Evolutionary conservation across 148 eudicot species (phyloP).

Genomic region (Vaccinium macrocarpon): DNA sequence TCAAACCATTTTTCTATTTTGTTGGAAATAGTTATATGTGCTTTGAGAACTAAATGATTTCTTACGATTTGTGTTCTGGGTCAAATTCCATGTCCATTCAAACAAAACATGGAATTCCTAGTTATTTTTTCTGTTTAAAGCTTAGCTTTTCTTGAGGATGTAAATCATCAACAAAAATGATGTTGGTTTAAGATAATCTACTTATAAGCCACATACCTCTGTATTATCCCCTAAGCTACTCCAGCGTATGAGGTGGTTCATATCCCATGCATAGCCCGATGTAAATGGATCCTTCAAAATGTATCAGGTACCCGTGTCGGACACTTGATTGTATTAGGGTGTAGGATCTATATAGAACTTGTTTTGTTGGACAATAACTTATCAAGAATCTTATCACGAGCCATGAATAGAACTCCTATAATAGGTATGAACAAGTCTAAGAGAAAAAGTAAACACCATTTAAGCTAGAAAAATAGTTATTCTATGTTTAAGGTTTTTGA

Average conservation of each 20-base stretch:
- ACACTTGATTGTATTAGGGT: not conserved
- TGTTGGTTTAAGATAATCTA: not conserved
- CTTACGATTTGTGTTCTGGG: not conserved
- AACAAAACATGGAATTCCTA: not conserved
- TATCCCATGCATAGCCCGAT: not conserved
- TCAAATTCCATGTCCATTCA: not conserved
- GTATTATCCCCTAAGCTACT: not conserved
- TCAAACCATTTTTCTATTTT: not conserved
- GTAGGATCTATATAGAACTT: not conserved
- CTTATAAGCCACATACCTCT: not conserved
- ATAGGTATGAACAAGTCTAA: not conserved
- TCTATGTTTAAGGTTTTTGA: too few species aligned
- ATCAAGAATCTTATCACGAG: not conserved
- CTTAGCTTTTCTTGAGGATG: not conserved
- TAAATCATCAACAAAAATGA: not conserved
- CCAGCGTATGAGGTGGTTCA: not conserved
- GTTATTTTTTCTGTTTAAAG: not conserved
- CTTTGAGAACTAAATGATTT: not conserved
- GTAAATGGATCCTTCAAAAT: not conserved
- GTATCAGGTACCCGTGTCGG: not conserved
- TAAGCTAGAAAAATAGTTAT: not conserved
- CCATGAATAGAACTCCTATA: not conserved
- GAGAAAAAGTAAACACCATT: not conserved
- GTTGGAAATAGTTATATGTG: not conserved
- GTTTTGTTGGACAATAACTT: not conserved